Evolutionary conservation across 108 stramenopile species (phyloP), one percentile per base, ranked within the genome.

Genomic region (Epithemia pelagica): DNA sequence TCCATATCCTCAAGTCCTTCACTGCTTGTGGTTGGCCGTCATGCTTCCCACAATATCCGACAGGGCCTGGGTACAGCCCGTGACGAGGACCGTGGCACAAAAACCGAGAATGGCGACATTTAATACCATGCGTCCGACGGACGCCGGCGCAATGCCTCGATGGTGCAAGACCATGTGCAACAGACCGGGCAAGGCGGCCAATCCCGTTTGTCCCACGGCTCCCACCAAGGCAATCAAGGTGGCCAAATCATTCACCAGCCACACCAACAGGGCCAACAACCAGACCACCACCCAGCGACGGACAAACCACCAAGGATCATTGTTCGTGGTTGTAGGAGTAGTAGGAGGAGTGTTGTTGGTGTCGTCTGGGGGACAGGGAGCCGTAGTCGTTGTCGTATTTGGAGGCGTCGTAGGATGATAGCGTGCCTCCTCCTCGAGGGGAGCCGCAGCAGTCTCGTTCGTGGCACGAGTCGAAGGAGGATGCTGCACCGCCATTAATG

Each of bases 151-250:
- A 5, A 46, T 10, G 10, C 69, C 73, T 18, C 63, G 30, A 7
- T 52, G 54, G 29, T 74, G 69, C n/a, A 78, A 32, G 0, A 27
- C 24, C 28, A 69, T 29, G 32, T 74, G 73, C 28, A 74, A 52
- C 5, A 62, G 30, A 54, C 77, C 74, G 8, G 77, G 77, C 73
- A 78, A 70, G 26, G 32, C 59, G 3, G 77, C 77, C 28, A 78
- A 61, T 0, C 77, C 77, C 0, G 77, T 78, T 30, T 78, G 73
- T 20, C 77, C 77, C 18, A 78, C 64, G 2, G 77, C 77, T 2
- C 77, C 77, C 58, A 78, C 74, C 29, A 78, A 61, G 27, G 67
- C 20, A 56, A 78, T 74, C 2, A 78, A 69, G 15, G 74, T 24
- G 22, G 64, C 37, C 33, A 78, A 37, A 58, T 78, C 70, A 37